A percentile compares a stretch with the other conserved stretches of the same genome.
Conservation (phyloP, 352 stramenopile species). For the Phytophthora chlamydospora region DNA sequence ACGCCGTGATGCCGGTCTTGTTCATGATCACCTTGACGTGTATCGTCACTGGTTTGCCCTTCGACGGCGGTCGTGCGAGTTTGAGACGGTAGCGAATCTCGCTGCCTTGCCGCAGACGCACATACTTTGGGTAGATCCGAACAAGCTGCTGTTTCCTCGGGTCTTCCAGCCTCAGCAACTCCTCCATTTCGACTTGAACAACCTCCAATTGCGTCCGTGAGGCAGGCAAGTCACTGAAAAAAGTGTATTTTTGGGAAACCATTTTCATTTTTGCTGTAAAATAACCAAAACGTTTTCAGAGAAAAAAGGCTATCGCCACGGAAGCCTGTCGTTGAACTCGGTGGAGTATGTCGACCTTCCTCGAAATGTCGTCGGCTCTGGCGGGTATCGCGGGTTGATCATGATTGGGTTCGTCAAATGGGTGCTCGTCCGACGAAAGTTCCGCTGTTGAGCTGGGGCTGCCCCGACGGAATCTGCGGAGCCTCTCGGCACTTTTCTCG, state of each 20-base stretch:
- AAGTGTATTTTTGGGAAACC: constrained; percentile 26
- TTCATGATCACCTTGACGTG: constrained; percentile 69
- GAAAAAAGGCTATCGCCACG: constrained; percentile 37
- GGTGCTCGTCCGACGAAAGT: constrained; percentile 22
- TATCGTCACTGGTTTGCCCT: constrained; percentile 65
- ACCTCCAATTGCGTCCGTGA: no score
- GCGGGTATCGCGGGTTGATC: constrained; percentile 52
- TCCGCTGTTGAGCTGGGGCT: constrained; percentile 8
- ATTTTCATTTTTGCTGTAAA: constrained; percentile 6
- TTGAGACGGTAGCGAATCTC: constrained; percentile 72
- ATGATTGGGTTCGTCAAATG: constrained; percentile 55
- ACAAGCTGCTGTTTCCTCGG: constrained; percentile 52
- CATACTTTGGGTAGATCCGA: constrained; percentile 60
- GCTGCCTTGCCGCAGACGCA: constrained; percentile 65
- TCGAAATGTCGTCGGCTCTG: constrained; percentile 46
- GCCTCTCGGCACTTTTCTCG: constrained; percentile 20
- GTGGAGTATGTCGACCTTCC: constrained; percentile 48
- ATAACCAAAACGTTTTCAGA: background rate
- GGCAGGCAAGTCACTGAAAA: background rate
- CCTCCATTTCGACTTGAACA: constrained; percentile 22
- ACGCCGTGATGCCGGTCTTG: constrained; percentile 60
- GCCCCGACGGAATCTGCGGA: constrained; percentile 1
- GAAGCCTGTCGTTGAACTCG: constrained; percentile 34
- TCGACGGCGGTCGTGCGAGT: constrained; percentile 46
- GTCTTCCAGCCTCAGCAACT: constrained; percentile 22